Evolutionary conservation across 208 protist species (phyloP), one percentile per base, ranked within the genome.

Genomic region (Phytomonas serpens): DNA sequence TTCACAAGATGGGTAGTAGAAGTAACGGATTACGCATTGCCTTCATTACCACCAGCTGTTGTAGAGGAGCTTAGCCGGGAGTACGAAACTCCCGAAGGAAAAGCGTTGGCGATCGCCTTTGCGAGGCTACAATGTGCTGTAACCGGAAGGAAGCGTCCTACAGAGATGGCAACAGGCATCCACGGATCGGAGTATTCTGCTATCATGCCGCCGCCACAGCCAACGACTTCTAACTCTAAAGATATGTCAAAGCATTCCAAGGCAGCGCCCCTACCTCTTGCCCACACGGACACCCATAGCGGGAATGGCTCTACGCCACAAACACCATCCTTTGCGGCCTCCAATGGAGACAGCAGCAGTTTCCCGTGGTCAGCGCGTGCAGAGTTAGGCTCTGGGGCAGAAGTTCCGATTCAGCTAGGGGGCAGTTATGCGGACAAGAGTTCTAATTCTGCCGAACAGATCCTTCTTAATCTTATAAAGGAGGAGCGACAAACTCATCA

Each of bases 61-160:
- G 68, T 76, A 27, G 82, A 89, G 32, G 33, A 62, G 33, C 84
- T 93, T 47, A 79, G 85, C 32, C 32, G 70, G 30, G 85, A 88
- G 34, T 95, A 90, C 75, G 74, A 76, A 57, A 86, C 83, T 4
- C 74, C 84, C 32, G 87, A 95, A 63, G 89, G 87, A 19, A 86
- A 87, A 66, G 85, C 85, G 38, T 77, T 90, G 29, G 89, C 80
- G n/a, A 77, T 77, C 0, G 78, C 81, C 6, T 73, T 90, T 19
- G 87, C 87, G 72, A 78, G 84, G 61, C 71, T 92, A 34, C 84
- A 82, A 51, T 57, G 19, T 27, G 47, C 47, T 23, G 47, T 57
- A 6, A 57, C 47, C 27, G 47, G 10, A 27, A 57, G 23, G 27
- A 57, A 57, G 23, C 10, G 27, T 57, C 47, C 47, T 27, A 27